Evolutionary conservation across 2,329 filamentous ascomycete species (phyloP).

Genomic region (Claviceps monticola): DNA sequence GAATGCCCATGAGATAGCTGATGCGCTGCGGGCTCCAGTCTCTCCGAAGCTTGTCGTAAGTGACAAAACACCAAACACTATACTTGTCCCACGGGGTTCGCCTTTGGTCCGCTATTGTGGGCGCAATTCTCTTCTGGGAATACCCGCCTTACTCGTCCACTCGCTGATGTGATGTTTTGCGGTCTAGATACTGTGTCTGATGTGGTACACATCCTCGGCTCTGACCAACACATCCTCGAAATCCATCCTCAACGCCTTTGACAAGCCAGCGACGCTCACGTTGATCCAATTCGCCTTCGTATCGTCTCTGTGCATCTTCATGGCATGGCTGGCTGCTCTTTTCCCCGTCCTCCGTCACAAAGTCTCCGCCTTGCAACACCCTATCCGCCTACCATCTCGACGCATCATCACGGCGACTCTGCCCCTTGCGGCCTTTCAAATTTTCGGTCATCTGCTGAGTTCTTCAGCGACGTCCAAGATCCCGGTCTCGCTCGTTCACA

Average conservation of each 20-base stretch:
- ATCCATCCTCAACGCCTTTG: slow-evolving; percentile 82
- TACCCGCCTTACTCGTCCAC: neutral
- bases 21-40: slow-evolving; percentile 78
- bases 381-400: slow-evolving; percentile 65
- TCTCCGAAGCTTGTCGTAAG: slow-evolving; percentile 77
- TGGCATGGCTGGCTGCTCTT: slow-evolving; percentile 59
- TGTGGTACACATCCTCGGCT: slow-evolving; percentile 94
- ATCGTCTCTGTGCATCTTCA: slow-evolving; percentile 69
- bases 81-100: too few relatives aligned
- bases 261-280: slow-evolving; percentile 82
- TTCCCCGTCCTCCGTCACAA: slow-evolving; percentile 57
- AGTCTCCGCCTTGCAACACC: slow-evolving; percentile 69
- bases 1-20: slow-evolving; percentile 86
- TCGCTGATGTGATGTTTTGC: slow-evolving; percentile 6
- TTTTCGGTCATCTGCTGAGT: slow-evolving; percentile 84
- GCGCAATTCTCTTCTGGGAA: neutral
- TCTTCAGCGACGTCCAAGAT: slow-evolving; percentile 91
- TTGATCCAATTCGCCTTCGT: slow-evolving; percentile 91
- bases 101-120: too few relatives aligned
- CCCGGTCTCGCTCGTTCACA: slow-evolving; percentile 92
- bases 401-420: slow-evolving; percentile 78
- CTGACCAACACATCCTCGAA: slow-evolving; percentile 97
- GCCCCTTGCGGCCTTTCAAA: slow-evolving; percentile 85
- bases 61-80: neutral
- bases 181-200: slow-evolving; percentile 60